Base-by-base conservation (phyloP, 352 stramenopile species). In the Phytophthora foliorum region DNA sequence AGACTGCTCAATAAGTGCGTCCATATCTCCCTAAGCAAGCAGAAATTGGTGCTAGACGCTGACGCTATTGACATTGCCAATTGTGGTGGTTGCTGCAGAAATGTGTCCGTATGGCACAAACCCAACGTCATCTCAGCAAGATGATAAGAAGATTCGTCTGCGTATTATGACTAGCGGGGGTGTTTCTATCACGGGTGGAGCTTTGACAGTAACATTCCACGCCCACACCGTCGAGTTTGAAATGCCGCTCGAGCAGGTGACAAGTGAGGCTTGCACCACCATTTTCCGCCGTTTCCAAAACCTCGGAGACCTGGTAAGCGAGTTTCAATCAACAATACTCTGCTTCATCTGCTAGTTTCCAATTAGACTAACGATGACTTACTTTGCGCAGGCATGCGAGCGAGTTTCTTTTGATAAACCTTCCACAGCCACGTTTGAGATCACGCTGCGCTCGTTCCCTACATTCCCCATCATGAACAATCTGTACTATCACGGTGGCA, bases 391-490 rank as follows among this genome's bases (percentile, higher is more conserved):
- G 76, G 79, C 69, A 2, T 90, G 82, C 62, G 57, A 74, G 22
- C 68, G 72, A 32, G 69, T 78, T 10, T 48, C 74, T 22, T 85
- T 79, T 52, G 53, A 78, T 0, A 59, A 46, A 27, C 60, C 77
- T 25, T 80, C 71, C 0, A 61, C 61, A 6, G 74, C 74, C 2
- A 72, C 72, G 24, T 91, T 78, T 42, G 84, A 89, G 57, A 79
- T 94, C 60, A 85, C 78, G 9, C 29, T 94, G 24, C 76, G 77
- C 49, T 75, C 84, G 17, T 93, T 94, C 57, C 87, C 86, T 1
- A 65, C 77, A 6, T 88, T 91, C 63, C 87, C 84, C 11, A 75
- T 91, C 64, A 93, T 93, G 84, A 93, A 92, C 67, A 93, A 94
- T 51, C 66, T 93, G 34, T 90, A 86, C 57, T 62, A 74, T 41